Conservation (phyloP, 2,329 filamentous ascomycete genomes). For the Madurella fahalii region DNA sequence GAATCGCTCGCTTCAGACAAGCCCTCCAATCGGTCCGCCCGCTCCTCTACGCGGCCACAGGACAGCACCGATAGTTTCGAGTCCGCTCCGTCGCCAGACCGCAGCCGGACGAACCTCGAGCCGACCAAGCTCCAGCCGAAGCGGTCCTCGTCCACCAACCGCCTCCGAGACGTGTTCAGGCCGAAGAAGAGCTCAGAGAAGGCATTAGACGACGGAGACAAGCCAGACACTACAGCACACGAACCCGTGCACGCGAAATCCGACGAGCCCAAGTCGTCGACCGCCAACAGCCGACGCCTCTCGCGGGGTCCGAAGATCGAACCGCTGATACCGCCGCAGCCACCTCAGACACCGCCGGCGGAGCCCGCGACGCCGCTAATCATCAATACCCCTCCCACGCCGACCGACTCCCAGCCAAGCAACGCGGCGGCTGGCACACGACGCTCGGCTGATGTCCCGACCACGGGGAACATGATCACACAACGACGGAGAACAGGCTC, state of each 20-base stretch:
- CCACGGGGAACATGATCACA: slow-evolving; percentile 67
- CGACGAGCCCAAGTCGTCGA: slow-evolving; percentile 18
- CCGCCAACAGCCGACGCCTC: slow-evolving; percentile 27
- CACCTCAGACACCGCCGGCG: slow-evolving; percentile 49
- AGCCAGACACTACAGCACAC: slow-evolving; percentile 4
- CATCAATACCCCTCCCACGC: slow-evolving; percentile 64
- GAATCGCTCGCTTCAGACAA: slow-evolving; percentile 39
- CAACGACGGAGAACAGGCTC: slow-evolving; percentile 58
- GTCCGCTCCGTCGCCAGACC: slow-evolving; percentile 28
- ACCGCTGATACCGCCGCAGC: slow-evolving; percentile 38
- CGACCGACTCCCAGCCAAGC: slow-evolving; percentile 43
- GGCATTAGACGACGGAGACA: slow-evolving; percentile 39
- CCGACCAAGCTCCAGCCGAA: slow-evolving; percentile 43
- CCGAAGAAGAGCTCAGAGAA: slow-evolving; percentile 48
- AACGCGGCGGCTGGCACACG: slow-evolving; percentile 23
- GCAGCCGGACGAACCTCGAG: slow-evolving; percentile 38
- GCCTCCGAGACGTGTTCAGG: slow-evolving; percentile 67
- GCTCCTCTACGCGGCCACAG: slow-evolving; percentile 38
- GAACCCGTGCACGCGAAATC: slow-evolving; percentile 4
- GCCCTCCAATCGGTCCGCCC: slow-evolving; percentile 25
- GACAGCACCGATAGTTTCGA: slow-evolving; percentile 33
- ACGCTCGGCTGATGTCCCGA: slow-evolving; percentile 50
- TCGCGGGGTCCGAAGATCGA: slow-evolving; percentile 31
- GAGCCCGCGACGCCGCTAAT: slow-evolving; percentile 50
- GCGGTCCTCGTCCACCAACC: slow-evolving; percentile 64